Percentiles rank a stretch among this genome's conserved stretches.
These are phyloP conservation scores for Rasamsonia emersonii DNA, from an alignment of 2,329 filamentous ascomycete species.

Conservation along the genomic window DNA sequence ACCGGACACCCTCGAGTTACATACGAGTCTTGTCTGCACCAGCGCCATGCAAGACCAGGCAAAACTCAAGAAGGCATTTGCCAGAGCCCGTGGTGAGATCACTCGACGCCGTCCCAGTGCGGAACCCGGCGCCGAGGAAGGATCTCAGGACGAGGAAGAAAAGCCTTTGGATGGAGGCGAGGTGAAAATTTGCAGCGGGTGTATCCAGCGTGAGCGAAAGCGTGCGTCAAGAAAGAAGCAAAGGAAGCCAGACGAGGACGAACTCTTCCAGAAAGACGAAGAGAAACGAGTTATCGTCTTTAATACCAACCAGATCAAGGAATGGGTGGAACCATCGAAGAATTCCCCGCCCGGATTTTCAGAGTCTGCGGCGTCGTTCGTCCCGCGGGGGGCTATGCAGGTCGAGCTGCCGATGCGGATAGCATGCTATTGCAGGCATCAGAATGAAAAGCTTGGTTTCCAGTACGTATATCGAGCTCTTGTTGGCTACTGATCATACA, in stretches of 20 bases:
- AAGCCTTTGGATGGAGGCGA: conserved; percentile 84
- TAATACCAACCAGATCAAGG: conserved; percentile 79
- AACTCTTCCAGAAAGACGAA: conserved; percentile 75
- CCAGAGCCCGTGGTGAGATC: conserved; percentile 41
- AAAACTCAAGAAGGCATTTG: conserved; percentile 58
- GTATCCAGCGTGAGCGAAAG: conserved; percentile 84
- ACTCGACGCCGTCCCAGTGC: conserved; percentile 29
- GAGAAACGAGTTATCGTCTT: conserved; percentile 78
- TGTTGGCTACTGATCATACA: conserved; percentile 1
- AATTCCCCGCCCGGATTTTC: conserved; percentile 42
- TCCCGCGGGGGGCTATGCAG: conserved; percentile 56
- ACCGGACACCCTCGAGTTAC: conserved; percentile 68
- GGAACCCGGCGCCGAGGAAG: conserved; percentile 35
- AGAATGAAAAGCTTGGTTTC: conserved; percentile 88
- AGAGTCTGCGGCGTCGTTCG: conserved; percentile 19
- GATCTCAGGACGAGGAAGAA: conserved; percentile 57
- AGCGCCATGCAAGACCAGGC: conserved; percentile 76
- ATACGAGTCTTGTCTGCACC: conserved; percentile 78
- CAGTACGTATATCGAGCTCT: conserved; percentile 32
- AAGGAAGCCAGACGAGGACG: conserved; percentile 87
- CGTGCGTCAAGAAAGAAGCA: conserved; percentile 85
- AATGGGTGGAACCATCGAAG: conserved; percentile 61
- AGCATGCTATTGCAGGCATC: conserved; percentile 92
- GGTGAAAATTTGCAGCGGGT: conserved; percentile 84
- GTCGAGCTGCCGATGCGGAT: conserved; percentile 90